Conservation (phyloP, 2,329 filamentous ascomycete genomes). For the Blastomyces parvus region DNA sequence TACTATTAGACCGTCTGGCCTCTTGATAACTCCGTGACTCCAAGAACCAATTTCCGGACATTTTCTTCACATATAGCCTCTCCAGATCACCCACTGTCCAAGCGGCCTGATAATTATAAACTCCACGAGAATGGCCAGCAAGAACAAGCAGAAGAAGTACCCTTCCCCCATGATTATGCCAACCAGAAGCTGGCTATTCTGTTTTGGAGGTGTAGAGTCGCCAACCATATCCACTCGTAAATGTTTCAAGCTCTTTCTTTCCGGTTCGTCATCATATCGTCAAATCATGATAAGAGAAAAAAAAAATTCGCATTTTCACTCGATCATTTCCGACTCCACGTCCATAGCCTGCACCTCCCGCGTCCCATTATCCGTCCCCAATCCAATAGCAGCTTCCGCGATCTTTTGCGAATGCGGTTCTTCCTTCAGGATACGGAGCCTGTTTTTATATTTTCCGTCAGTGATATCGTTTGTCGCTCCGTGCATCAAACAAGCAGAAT, state of each 20-base stretch:
- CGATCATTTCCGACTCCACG: constrained; percentile 15
- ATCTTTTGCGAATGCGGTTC: constrained; percentile 79
- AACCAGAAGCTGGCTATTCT: neutral
- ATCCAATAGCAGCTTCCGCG: constrained; percentile 68
- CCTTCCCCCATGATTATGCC: neutral
- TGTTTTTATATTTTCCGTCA: constrained; percentile 27
- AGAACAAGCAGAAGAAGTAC: neutral
- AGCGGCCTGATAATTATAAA: neutral
- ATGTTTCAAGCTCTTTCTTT: neutral
- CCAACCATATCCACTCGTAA: neutral
- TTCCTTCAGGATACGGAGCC: constrained; percentile 71
- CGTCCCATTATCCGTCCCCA: constrained; percentile 59
- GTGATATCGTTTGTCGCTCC: neutral
- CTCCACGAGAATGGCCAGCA: neutral
- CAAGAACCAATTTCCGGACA: neutral
- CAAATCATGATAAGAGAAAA: neutral
- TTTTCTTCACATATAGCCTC: no score
- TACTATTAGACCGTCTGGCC: neutral
- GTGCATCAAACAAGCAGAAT: neutral
- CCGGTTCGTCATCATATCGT: neutral
- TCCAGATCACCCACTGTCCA: neutral
- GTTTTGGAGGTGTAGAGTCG: neutral
- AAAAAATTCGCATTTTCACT: neutral
- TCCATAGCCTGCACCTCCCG: constrained; percentile 33
- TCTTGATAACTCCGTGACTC: neutral